A percentile compares a stretch with the other conserved stretches of the same genome.
phyloP scores from a whole-genome alignment of 2,329 filamentous ascomycete species.

The Hypoxylon sp. region DNA sequence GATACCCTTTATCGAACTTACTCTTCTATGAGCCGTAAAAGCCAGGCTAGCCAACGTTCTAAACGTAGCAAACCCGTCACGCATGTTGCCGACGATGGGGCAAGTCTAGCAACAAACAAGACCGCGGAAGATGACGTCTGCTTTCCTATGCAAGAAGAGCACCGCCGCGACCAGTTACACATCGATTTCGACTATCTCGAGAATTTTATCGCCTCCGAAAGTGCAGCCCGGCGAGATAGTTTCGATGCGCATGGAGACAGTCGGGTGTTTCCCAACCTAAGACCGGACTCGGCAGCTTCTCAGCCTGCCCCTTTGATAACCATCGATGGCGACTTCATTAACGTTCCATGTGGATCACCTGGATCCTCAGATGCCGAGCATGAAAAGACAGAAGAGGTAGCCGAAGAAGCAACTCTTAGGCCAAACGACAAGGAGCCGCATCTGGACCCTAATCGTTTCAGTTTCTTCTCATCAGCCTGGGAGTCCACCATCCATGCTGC shows the following conservation, averaged over 20 bases:
- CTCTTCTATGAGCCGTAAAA: constrained; percentile 76
- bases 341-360: constrained; percentile 64
- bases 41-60: constrained; percentile 59
- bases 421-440: constrained; percentile 55
- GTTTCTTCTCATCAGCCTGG: constrained; percentile 95
- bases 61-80: constrained; percentile 65
- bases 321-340: constrained; percentile 68
- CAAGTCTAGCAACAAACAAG: constrained; percentile 73
- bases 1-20: constrained; percentile 75
- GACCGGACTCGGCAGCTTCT: constrained; percentile 55
- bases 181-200: constrained; percentile 96
- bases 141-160: constrained; percentile 81
- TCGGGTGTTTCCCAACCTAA: constrained; percentile 72
- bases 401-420: constrained; percentile 45
- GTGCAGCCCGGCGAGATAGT: constrained; percentile 62
- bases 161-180: constrained; percentile 77
- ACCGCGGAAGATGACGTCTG: constrained; percentile 89
- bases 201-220: constrained; percentile 80
- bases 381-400: constrained; percentile 59
- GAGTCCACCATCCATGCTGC: constrained; percentile 93
- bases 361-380: constrained; percentile 56
- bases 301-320: constrained; percentile 57
- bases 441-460: constrained; percentile 83
- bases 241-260: constrained; percentile 62
- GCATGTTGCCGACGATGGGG: constrained; percentile 68